A percentile compares a stretch with the other conserved stretches of the same genome.
These are phyloP conservation scores for Umbilicaria muhlenbergii DNA, from an alignment of 495 filamentous ascomycete genomes.

Conservation along the genomic window DNA sequence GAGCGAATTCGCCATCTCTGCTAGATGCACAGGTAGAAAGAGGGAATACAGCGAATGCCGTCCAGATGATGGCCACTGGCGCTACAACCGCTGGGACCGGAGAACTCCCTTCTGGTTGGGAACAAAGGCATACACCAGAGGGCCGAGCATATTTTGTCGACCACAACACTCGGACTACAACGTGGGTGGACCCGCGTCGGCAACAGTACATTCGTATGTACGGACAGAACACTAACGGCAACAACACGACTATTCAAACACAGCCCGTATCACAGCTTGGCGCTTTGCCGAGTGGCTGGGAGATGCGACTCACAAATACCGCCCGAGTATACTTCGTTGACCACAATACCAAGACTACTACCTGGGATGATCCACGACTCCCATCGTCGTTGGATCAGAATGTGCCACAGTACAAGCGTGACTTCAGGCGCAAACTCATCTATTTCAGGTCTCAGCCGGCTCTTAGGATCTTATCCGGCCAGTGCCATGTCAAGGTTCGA, in stretches of 20 bases:
- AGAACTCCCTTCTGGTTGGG: conserved; percentile 91
- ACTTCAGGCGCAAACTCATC: conserved; percentile 93
- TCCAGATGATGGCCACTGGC: conserved; percentile 85
- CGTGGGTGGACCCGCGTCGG: conserved; percentile 96
- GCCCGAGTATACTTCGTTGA: conserved; percentile 97
- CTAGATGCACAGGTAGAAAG: conserved; percentile 27
- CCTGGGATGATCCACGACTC: conserved; percentile 95
- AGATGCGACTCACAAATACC: conserved; percentile 97
- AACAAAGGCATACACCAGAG: conserved; percentile 89
- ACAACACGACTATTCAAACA: conserved; percentile 77
- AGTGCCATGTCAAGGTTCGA: conserved; percentile 96
- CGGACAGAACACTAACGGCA: conserved; percentile 57
- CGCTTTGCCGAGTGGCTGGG: conserved; percentile 95
- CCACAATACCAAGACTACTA: conserved; percentile 98
- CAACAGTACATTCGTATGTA: conserved; percentile 99
- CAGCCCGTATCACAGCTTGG: conserved; percentile 96
- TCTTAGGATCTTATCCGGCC: conserved; percentile 83
- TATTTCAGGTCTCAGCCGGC: conserved; percentile 98
- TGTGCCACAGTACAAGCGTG: conserved; percentile 97
- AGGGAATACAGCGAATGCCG: conserved; percentile 37
- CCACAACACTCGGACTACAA: conserved; percentile 95
- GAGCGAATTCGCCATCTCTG: conserved; percentile 76
- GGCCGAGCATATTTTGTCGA: conserved; percentile 96
- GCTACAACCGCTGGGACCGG: conserved; percentile 89
- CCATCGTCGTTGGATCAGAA: conserved; percentile 96